These are phyloP conservation scores for Sungouiella thailandica DNA, from an alignment of 805 yeast species.

Conservation along the genomic window DNA sequence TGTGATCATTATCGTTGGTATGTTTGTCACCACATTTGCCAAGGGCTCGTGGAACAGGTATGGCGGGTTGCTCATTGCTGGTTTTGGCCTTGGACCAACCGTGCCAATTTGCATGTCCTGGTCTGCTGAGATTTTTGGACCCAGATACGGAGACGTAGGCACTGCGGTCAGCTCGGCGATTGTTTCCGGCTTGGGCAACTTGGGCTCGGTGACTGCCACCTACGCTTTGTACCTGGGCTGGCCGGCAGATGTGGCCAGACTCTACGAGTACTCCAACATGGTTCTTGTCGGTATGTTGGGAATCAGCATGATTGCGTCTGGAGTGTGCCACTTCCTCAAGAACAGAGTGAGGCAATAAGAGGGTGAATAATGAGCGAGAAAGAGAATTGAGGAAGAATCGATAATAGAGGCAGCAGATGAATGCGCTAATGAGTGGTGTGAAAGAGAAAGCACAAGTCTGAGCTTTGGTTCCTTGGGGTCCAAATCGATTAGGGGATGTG, in stretches of 20 bases:
- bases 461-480: no score
- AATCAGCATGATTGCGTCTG: constrained; percentile 51
- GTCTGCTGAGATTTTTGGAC: constrained; percentile 69
- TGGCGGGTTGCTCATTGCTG: constrained; percentile 76
- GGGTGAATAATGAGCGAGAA: no score
- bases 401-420: no score
- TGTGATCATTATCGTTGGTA: constrained; percentile 65
- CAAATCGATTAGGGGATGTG: no score
- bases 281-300: constrained; percentile 77
- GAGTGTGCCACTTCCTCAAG: constrained; percentile 28
- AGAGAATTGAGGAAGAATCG: no score
- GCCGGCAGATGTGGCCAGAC: constrained; percentile 67
- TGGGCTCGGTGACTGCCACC: constrained; percentile 81
- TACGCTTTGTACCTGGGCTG: constrained; percentile 84
- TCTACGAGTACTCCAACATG: constrained; percentile 72
- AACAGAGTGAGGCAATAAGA: constrained; percentile 23
- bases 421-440: no score
- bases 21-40: constrained; percentile 74
- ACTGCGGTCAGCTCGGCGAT: constrained; percentile 78
- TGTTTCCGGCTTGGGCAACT: constrained; percentile 81
- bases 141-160: constrained; percentile 77
- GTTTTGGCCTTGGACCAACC: constrained; percentile 87
- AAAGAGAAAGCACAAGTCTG: no score
- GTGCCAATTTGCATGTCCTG: constrained; percentile 85
- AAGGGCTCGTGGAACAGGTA: constrained; percentile 68